Base-by-base conservation (phyloP, 495 filamentous ascomycete genomes). In the Penicillium daleae region DNA sequence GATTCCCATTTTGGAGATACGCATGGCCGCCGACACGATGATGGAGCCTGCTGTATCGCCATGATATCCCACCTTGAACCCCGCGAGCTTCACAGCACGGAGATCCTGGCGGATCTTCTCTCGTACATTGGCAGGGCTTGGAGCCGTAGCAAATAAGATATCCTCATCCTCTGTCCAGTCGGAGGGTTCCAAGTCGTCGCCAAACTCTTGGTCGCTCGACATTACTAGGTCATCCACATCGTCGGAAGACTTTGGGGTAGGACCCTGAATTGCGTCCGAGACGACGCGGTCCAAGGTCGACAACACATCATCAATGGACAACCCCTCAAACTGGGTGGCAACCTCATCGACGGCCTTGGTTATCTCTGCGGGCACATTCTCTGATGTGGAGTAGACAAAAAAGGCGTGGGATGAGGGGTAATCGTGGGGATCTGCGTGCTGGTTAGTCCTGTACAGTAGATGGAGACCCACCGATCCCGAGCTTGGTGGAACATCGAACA, bases 41-140 rank as follows among this genome's bases (percentile, higher is more conserved):
- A 92, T 66, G 24, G 83, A 80, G 39, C 81, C 85, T 5, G 79
- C 67, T 10, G 85, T 68, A 9, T 78, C 75, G 12, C 82, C 85
- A 8, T 90, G 68, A 37, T 85, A 78, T 4, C 91, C 91, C n/a
- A 92, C 79, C 57, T 85, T 90, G 75, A 92, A 94, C 0, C 92
- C 93, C 15, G 89, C 86, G 2, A 78, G 56, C 65, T 86, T 88
- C 6, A 79, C 87, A 6, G 67, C 67, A 44, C 76, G 78, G 5
- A 97, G 79, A 73, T 97, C 93, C 7, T 68, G 67, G 32, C 83
- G 83, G 19, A 96, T 77, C 32, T 82, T 70, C 42, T 60, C 57
- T 6, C 51, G 33, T 15, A 71, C 10, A 15, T 57, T 22, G 8
- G 50, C 15, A 8, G 78, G 74, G 19, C 48, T 63, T 63, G 59